Percentiles rank a stretch among this genome's conserved stretches.
Evolutionary conservation across 805 yeast species (phyloP).

Genomic region (Saturnispora kantuleensis): DNA sequence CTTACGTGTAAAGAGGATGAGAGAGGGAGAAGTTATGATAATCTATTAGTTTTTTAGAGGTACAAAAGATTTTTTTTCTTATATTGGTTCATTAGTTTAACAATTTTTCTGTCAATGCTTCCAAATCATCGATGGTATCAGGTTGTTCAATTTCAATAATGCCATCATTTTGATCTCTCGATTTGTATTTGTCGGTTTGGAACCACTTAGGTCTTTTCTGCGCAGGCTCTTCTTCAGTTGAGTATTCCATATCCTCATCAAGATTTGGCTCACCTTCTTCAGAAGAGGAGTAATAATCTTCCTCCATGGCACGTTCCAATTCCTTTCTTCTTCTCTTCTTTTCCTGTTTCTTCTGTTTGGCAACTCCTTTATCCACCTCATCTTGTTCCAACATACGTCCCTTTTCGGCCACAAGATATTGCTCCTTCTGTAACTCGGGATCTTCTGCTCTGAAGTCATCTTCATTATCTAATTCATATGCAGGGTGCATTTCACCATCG

Average conservation of each 20-base stretch:
- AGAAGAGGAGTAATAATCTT: slow-evolving; percentile 28
- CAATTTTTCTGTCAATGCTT: slow-evolving; percentile 62
- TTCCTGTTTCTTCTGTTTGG: slow-evolving; percentile 69
- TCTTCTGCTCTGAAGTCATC: slow-evolving; percentile 66
- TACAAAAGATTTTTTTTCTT: background rate
- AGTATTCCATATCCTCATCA: slow-evolving; percentile 8
- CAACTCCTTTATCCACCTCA: slow-evolving; percentile 64
- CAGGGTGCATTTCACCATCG: slow-evolving; percentile 85
- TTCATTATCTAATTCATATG: slow-evolving; percentile 86
- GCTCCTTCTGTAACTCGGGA: slow-evolving; percentile 50
- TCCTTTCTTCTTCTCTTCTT: slow-evolving; percentile 87
- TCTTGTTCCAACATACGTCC: slow-evolving; percentile 65
- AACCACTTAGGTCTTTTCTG: slow-evolving; percentile 39
- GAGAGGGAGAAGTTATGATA: background rate
- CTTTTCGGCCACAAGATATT: slow-evolving; percentile 58
- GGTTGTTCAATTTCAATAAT: slow-evolving; percentile 79
- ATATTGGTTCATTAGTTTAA: slow-evolving; percentile 7
- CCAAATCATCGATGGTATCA: slow-evolving; percentile 86
- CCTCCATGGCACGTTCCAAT: slow-evolving; percentile 46
- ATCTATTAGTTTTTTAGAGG: background rate
- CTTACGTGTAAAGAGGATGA: slow-evolving; percentile 17
- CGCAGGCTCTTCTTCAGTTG: slow-evolving; percentile 19
- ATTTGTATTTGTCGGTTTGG: slow-evolving; percentile 26
- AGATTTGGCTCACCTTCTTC: slow-evolving; percentile 20
- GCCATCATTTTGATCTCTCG: slow-evolving; percentile 18